Evolutionary conservation across 352 stramenopile species (phyloP).

Genomic region (Globisporangium cylindrosporum): DNA sequence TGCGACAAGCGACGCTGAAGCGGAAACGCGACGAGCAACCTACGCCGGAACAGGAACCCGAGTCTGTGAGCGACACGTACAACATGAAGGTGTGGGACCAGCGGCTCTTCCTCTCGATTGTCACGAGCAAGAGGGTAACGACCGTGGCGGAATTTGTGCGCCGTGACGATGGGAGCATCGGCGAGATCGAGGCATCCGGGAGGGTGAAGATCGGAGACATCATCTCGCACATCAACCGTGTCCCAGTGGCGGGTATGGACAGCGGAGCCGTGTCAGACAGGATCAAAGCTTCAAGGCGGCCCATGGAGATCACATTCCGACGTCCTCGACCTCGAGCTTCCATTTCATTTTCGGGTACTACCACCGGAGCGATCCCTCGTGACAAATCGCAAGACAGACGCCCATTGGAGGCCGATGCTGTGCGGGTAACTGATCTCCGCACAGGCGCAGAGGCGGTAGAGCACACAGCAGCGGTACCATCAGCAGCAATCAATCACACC

Average conservation of each 20-base stretch:
- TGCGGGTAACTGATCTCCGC: neutral
- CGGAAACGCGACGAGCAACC: conserved; percentile 34
- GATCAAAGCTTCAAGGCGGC: conserved; percentile 40
- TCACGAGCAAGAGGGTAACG: conserved; percentile 47
- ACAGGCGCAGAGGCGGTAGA: neutral
- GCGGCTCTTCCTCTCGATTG: conserved; percentile 68
- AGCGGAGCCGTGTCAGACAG: neutral
- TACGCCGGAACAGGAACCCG: neutral
- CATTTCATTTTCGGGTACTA: neutral
- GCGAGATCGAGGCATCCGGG: conserved; percentile 62
- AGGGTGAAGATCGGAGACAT: conserved; percentile 50
- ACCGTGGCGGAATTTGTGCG: conserved; percentile 51
- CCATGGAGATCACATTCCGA: conserved; percentile 43
- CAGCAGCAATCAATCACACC: neutral
- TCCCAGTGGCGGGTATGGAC: conserved; percentile 38
- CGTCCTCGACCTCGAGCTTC: neutral
- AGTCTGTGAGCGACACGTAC: conserved; percentile 10
- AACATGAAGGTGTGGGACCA: conserved; percentile 52
- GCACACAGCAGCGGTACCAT: neutral
- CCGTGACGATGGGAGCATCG: conserved; percentile 35
- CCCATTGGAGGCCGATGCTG: neutral
- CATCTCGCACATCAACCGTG: conserved; percentile 53
- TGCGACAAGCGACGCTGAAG: conserved; percentile 37
- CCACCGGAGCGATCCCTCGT: neutral
- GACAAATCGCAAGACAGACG: neutral